phyloP scores from a whole-genome alignment of 140 eudicot species.

The Senecio squalidus region DNA sequence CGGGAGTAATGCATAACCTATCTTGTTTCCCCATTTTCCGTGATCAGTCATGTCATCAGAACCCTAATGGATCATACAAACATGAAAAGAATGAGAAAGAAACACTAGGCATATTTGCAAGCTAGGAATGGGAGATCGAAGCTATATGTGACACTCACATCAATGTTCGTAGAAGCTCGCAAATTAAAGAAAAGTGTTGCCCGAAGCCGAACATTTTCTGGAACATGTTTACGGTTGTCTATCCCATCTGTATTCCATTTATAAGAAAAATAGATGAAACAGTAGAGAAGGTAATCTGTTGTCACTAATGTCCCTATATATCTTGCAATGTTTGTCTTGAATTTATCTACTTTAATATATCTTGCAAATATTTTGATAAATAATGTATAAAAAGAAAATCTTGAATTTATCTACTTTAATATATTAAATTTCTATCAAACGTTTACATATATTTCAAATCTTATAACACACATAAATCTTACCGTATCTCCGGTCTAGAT shows the following conservation, averaged over 20 bases:
- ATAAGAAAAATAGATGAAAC: too few species aligned
- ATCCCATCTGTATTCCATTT: too few species aligned
- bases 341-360: too few species aligned
- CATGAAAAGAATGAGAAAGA: background rate
- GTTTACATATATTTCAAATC: too few species aligned
- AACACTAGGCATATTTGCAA: background rate
- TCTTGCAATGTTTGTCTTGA: background rate
- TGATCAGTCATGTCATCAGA: constrained; percentile 12
- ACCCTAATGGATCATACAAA: constrained; percentile 33
- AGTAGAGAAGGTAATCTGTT: too few species aligned
- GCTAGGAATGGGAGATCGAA: too few species aligned
- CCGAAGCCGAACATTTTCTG: constrained; percentile 39
- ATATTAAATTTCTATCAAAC: too few species aligned
- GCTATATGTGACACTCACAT: constrained; percentile 26
- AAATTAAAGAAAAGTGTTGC: constrained; percentile 50
- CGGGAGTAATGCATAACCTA: constrained; percentile 31
- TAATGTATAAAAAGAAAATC: too few species aligned
- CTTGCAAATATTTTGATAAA: background rate
- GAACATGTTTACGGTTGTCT: constrained; percentile 13
- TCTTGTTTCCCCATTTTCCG: constrained; percentile 34
- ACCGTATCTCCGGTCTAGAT: constrained; percentile 50
- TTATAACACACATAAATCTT: too few species aligned
- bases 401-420: too few species aligned
- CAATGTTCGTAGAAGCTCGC: constrained; percentile 37
- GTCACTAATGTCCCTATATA: background rate